Conservation (phyloP, 306 rosid species). For the Vigna radiata region DNA sequence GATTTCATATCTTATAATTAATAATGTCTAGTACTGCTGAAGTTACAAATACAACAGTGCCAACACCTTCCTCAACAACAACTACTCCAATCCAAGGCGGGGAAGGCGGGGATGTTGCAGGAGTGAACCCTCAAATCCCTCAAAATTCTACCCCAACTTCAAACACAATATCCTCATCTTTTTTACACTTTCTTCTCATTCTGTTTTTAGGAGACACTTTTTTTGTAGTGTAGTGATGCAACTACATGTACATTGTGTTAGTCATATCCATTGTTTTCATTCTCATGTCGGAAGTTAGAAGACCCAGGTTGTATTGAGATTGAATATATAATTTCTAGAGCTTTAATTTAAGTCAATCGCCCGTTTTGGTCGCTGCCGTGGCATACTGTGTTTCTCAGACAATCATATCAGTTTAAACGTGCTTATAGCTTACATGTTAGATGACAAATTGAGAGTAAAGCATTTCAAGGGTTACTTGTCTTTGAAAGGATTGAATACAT, state of each 20-base stretch:
- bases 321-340: not conserved
- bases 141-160: not conserved
- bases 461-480: not conserved
- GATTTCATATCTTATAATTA: not conserved
- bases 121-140: constrained; percentile 1
- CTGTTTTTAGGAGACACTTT: not conserved
- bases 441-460: not conserved
- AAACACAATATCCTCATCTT: not conserved
- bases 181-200: not conserved
- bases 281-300: not conserved
- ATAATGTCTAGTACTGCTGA: not conserved
- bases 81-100: not conserved
- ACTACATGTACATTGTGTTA: not conserved
- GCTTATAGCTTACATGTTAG: not conserved
- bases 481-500: not conserved
- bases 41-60: constrained; percentile 12
- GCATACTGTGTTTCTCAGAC: not conserved
- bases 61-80: not conserved
- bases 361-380: not conserved
- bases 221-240: not conserved
- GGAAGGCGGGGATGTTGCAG: not conserved
- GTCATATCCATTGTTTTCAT: not conserved
- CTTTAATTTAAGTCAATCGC: too few relatives aligned
- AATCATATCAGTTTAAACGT: not conserved
- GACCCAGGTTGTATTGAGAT: not conserved